phyloP scores from a whole-genome alignment of 2,329 filamentous ascomycete genomes.

The Fusarium mangiferae region DNA sequence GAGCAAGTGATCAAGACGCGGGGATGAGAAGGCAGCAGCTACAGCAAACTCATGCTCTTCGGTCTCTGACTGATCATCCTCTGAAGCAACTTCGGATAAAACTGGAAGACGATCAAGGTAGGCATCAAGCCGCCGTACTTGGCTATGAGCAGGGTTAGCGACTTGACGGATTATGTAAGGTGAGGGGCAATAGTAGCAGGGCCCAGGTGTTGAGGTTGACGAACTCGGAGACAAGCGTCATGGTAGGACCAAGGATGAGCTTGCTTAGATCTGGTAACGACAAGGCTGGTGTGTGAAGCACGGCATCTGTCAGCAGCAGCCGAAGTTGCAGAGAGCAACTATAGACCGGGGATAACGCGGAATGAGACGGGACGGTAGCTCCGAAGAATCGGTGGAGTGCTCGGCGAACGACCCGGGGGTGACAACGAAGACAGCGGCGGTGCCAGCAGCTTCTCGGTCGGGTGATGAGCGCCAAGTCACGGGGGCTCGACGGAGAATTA shows the following conservation, averaged over 20 bases:
- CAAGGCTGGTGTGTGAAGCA: conserved; percentile 13
- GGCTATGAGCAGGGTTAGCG: conserved; percentile 53
- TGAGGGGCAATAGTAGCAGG: background rate
- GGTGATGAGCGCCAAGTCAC: conserved; percentile 13
- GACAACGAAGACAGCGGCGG: background rate
- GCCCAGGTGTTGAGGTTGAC: conserved; percentile 22
- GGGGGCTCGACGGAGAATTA: conserved; percentile 18
- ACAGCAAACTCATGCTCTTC: conserved; percentile 50
- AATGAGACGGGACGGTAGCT: background rate
- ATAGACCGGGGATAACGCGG: conserved; percentile 11
- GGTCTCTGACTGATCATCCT: conserved; percentile 53
- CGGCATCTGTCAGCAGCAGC: conserved; percentile 29
- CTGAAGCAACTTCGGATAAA: conserved; percentile 53
- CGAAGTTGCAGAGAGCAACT: conserved; percentile 7
- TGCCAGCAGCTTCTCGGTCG: conserved; percentile 6
- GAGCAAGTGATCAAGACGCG: conserved; percentile 71
- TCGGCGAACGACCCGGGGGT: conserved; percentile 18
- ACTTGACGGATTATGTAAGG: conserved; percentile 2
- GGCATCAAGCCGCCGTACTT: conserved; percentile 71
- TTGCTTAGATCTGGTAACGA: conserved; percentile 24
- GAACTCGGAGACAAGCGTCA: conserved; percentile 47
- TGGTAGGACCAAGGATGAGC: conserved; percentile 28
- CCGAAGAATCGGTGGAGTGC: conserved; percentile 24
- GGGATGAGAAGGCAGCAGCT: conserved; percentile 59
- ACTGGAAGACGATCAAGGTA: conserved; percentile 70